These are phyloP conservation scores for Entelexis sorbosivorans DNA, from an alignment of 1,139 yeast genomes.

Conservation along the genomic window DNA sequence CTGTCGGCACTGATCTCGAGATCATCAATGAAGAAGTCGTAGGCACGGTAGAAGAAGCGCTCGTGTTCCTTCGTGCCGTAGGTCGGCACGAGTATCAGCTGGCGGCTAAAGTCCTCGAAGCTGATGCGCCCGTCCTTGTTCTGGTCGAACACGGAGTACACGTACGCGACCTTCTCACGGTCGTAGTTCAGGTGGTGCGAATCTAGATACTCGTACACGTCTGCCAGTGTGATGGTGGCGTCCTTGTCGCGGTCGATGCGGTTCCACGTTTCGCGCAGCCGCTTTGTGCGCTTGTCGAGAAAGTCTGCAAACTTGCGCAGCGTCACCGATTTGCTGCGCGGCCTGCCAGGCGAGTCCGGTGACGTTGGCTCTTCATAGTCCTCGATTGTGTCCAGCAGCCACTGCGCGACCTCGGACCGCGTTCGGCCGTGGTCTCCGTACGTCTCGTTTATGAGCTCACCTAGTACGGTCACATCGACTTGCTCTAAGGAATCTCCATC, in stretches of 20 bases:
- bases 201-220: constrained; percentile 19
- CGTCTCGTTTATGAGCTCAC: constrained; percentile 17
- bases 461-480: constrained; percentile 18
- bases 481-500: neutral
- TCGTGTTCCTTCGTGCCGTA: constrained; percentile 13
- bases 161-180: constrained; percentile 43
- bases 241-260: constrained; percentile 19
- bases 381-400: constrained; percentile 18
- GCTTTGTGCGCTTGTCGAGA: constrained; percentile 15
- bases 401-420: constrained; percentile 15
- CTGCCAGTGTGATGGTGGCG: constrained; percentile 16
- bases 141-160: constrained; percentile 52
- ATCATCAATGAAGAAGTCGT: constrained; percentile 67
- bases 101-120: constrained; percentile 77
- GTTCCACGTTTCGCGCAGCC: constrained; percentile 17
- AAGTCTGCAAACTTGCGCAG: constrained; percentile 16
- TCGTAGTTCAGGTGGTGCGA: constrained; percentile 27
- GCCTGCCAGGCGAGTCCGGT: neutral
- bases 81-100: constrained; percentile 63
- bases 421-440: constrained; percentile 11
- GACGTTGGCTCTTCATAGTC: constrained; percentile 9
- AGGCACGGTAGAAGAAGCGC: constrained; percentile 55
- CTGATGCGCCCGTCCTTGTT: constrained; percentile 61
- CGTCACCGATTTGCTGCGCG: constrained; percentile 6
- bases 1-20: constrained; percentile 80